Evolutionary conservation across 2,329 filamentous ascomycete species (phyloP), one percentile per base, ranked within the genome.

Genomic region (Allantophomopsis lycopodina): DNA sequence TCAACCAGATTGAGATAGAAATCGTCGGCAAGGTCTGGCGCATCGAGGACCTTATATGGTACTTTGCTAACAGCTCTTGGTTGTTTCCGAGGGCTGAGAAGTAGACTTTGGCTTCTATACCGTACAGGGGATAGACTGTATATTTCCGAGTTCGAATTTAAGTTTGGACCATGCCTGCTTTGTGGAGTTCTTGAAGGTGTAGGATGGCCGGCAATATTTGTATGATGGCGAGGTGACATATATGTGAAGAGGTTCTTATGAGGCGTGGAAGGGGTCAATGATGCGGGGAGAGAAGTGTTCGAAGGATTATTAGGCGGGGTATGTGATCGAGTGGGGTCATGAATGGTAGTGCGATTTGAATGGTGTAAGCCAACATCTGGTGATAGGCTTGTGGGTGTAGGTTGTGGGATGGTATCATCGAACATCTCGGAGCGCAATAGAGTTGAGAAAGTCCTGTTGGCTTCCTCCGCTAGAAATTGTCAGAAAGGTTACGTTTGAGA

Each of bases 1-100:
- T 98, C 91, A 3, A 98, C 89, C 18, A 98, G 66, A 53, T 98
- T 98, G 30, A 98, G 69, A 53, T 98, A 98, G 59, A 96, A 98
- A 56, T 98, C 91, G 54, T 98, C 91, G 20, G 89, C 88, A 35
- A 98, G 65, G 56, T 96, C 91, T 2, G 91, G 91, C 1, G 91
- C 91, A 64, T 98, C 91, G 8, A 98, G 69, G 2, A 98, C 91
- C 60, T 98, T 98, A 62, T 93, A 98, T 0, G 91, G 91, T 0
- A 96, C 89, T 59, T 96, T 96, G 60, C 85, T 89, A 15, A 98
- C 86, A 21, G 85, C 82, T 48, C 91, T 72, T 2, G 89, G 86
- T 46, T 91, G 85, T 51, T 91, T 85, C 45, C 88, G 74, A 2
- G 89, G 88, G 40, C 84, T 94, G 12, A 96, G 71, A 1, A 98